A percentile compares a stretch with the other conserved stretches of the same genome.
phyloP scores from a whole-genome alignment of 2,329 filamentous ascomycete genomes.

The Fusarium haematococcum region DNA sequence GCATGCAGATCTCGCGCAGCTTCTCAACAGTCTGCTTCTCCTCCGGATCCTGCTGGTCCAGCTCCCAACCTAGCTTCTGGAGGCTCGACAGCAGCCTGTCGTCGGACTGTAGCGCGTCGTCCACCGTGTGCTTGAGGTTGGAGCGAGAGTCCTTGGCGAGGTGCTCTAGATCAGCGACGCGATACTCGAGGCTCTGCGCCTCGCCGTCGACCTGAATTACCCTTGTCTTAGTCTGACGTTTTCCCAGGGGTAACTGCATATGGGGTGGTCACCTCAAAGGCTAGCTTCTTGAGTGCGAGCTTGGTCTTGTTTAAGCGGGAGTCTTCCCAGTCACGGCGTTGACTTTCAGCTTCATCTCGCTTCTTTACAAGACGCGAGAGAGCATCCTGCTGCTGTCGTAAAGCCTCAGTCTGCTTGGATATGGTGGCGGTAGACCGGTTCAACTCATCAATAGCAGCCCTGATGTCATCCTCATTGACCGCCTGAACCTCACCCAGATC shows the following conservation, averaged over 20 bases:
- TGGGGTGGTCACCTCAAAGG: conserved; percentile 51
- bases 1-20: conserved; percentile 70
- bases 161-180: conserved; percentile 62
- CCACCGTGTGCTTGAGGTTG: conserved; percentile 61
- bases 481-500: conserved; percentile 62
- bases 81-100: conserved; percentile 74
- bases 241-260: not conserved
- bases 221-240: conserved; percentile 3
- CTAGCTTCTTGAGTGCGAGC: conserved; percentile 55
- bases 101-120: conserved; percentile 67
- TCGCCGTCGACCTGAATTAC: conserved; percentile 60
- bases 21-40: conserved; percentile 65
- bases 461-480: conserved; percentile 70
- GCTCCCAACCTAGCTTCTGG: conserved; percentile 73
- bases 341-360: conserved; percentile 45
- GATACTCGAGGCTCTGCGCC: conserved; percentile 59
- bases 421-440: conserved; percentile 73
- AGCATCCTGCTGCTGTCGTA: conserved; percentile 72
- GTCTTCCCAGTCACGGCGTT: conserved; percentile 47
- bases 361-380: conserved; percentile 63
- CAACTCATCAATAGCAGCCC: conserved; percentile 72
- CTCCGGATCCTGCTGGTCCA: conserved; percentile 64
- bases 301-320: conserved; percentile 47
- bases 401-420: conserved; percentile 70
- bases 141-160: conserved; percentile 60